Base-by-base conservation (phyloP, 1,284 basidiomycete genomes). In the Marasmius fiardii region DNA sequence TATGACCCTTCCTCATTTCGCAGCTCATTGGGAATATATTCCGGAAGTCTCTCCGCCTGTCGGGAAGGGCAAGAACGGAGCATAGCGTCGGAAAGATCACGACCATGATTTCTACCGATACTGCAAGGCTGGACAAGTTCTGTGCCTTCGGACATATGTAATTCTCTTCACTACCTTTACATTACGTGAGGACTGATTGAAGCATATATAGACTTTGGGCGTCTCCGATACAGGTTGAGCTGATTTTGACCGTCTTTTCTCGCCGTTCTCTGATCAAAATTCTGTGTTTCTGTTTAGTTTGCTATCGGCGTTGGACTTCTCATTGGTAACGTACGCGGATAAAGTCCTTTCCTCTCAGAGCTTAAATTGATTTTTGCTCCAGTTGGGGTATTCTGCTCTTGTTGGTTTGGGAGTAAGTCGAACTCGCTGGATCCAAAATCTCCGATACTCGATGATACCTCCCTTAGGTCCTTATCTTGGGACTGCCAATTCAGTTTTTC, bases 1-100 rank as follows among this genome's bases (percentile, higher is more conserved):
- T 14, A 37, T 11, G 21, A 37, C 10, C 33, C 20, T 49, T 45
- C 21, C 34, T 45, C 6, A 34, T 47, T 58, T 57, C 44, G 51
- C 49, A 83, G 80, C 58, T 90, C 49, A 87, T 90, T 59, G 82
- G 86, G 3, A 73, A 76, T 45, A 82, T 92, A 54, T 90, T 90
- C 67, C 78, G 85, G 24, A 89, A 90, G 64, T 83, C 87, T 1
- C 72, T 91, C 24, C 79, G 84, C 21, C 74, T 93, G 6, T 87
- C 83, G 31, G 85, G 84, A 10, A 80, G 83, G 47, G 81, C 82
- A 20, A 75, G 88, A 12, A 67, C 78, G 62, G 71, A 83, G 57
- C 79, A 88, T 59, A 80, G 76, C 33, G 80, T 81, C 20, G 86
- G 86, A 1, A 78, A 90, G 64, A 83, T 90, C 53, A 88, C 84